Base-by-base conservation (phyloP, 768 basidiomycete genomes). In the Collybiopsis confluens region DNA sequence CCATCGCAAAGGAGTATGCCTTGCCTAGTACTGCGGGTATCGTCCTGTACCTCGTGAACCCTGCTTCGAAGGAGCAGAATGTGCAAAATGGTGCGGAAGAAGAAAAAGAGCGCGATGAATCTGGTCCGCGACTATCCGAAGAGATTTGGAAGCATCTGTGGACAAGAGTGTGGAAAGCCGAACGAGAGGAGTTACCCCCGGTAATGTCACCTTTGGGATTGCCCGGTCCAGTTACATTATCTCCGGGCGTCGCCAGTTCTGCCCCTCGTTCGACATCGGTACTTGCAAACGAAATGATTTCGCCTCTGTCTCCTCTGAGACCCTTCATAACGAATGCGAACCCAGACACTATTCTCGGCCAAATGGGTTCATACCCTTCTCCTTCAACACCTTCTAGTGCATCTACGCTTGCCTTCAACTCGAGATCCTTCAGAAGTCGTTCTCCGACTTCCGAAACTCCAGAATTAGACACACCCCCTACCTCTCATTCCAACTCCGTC, bases 1-100 rank as follows among this genome's bases (percentile, higher is more conserved):
- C 92, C 6, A 97, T 98, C 48, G 93, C 95, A 13, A 86, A 86
- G 68, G 95, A 98, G 69, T 98, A 94, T 63, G 90, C 90, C 2
- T 74, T 98, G 16, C 95, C 95, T 1, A 92, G 87, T 59, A 91
- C 90, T 0, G 69, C 80, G 13, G 95, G 95, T 4, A 70, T 98
- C 44, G 74, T 90, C 40, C 75, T 98, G 1, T 98, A 94, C 68
- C 81, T 98, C 43, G 79, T 90, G 10, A 48, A 23, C 35, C 16
- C 47, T 8, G 28, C 45, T 46, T 28, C 47, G 43, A 62, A 41
- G 54, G 61, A 48, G 47, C 61, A 47, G 54, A 58, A 46, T 24
- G 23, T 52, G 2, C 58, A 55, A 28, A 54, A 37, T 21, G 50
- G 35, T 45, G 42, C 54, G 18, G 48, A 52, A 40, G 48, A 41